Base-by-base conservation (phyloP, 1,139 yeast species). In the Geotrichum candidum region DNA sequence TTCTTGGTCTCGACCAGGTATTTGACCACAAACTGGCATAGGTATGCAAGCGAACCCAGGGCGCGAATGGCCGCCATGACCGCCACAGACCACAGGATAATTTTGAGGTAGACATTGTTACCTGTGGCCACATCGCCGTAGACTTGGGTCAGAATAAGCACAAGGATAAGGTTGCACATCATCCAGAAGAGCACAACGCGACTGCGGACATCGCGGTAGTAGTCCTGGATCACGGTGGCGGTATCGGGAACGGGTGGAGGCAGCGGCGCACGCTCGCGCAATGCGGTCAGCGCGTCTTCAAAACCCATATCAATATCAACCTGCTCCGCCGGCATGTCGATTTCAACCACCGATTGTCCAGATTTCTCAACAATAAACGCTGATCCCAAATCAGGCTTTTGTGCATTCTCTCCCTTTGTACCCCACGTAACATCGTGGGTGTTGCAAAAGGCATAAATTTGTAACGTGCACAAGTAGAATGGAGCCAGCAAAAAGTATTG, bases 351-450 rank as follows among this genome's bases (percentile, higher is more conserved):
- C 65, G 82, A 76, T 64, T 78, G 77, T 57, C 86, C 87, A 33
- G 80, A 78, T 53, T 81, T 81, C 51, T 81, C 81, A 67, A 78
- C 81, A 60, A 81, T 83, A 33, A 82, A 85, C 15, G 90, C 91
- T 33, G 84, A 80, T 54, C 90, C 88, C 61, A 86, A 76, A 61
- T 82, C 85, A 68, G 84, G 85, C 18, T 85, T 80, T 57, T 86
- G 88, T 66, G 85, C 84, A 67, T 87, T 88, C 65, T 92, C 96
- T 67, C 97, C 97, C 73, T 91, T 91, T 0, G 97, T 92, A 75
- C 97, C 97, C 97, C 97, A 92, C 0, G 96, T 88, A 59, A 91
- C 96, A 79, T 91, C 97, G 76, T 91, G 97, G 4, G 96, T 90
- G 72, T 91, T 91, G 77, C 98, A 91, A 74, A 90, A 90, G 1